Conservation (phyloP, 768 basidiomycete species). For the Mycena metata region DNA sequence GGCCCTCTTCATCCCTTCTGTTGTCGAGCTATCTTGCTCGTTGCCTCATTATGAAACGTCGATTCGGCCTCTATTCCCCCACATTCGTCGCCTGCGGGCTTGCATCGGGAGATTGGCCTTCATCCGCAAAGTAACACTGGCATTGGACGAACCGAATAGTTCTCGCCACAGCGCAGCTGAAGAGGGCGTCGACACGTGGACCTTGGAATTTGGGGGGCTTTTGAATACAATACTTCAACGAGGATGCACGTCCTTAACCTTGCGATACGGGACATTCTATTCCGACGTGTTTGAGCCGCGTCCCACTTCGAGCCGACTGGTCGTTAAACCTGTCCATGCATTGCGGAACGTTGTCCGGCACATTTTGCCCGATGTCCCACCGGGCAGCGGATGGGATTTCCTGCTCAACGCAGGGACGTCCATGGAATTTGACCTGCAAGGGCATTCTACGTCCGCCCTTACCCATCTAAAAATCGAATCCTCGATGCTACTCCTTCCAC, state of each 20-base stretch:
- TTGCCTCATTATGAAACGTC: constrained; percentile 25
- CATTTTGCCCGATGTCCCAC: constrained; percentile 2
- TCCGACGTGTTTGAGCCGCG: constrained; percentile 8
- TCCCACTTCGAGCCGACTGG: background rate
- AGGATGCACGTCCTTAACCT: constrained; percentile 31
- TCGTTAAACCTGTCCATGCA: constrained; percentile 19
- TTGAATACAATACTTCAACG: constrained; percentile 32
- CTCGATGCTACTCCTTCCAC: constrained; percentile 27
- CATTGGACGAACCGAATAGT: constrained; percentile 15
- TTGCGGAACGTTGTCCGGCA: constrained; percentile 24
- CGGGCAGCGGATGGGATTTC: constrained; percentile 2
- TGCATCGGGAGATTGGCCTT: constrained; percentile 29
- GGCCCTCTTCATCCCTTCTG: constrained; percentile 23
- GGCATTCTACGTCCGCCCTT: constrained; percentile 10
- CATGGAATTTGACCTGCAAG: constrained; percentile 30
- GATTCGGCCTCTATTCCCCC: constrained; percentile 15
- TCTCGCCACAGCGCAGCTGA: background rate
- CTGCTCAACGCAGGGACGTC: background rate
- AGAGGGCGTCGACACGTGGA: constrained; percentile 15
- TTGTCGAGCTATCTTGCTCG: constrained; percentile 27
- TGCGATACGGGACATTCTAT: constrained; percentile 33
- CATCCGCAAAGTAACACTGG: constrained; percentile 25
- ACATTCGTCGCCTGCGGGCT: constrained; percentile 23
- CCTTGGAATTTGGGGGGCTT: constrained; percentile 26
- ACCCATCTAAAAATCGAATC: constrained; percentile 32